phyloP scores from a whole-genome alignment of 352 stramenopile genomes.

The Globisporangium perplexum region DNA sequence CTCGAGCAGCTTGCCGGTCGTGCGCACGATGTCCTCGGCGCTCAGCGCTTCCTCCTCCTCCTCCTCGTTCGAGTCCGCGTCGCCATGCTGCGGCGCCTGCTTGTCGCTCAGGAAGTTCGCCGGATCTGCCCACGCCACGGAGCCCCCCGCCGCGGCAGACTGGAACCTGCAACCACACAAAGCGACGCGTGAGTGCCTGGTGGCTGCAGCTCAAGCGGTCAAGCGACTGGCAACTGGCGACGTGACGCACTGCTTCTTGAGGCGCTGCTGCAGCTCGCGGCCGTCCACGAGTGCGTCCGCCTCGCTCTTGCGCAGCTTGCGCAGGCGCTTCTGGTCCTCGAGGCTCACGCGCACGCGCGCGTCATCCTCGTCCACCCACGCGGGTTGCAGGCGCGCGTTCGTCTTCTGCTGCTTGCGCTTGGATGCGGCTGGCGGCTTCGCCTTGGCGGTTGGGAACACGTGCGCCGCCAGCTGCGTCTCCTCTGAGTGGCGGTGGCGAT shows the following conservation, averaged over 20 bases:
- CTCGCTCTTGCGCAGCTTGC: conserved; percentile 81
- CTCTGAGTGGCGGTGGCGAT: conserved; percentile 21
- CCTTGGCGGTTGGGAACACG: conserved; percentile 34
- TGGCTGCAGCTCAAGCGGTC: not conserved
- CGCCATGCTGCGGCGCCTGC: conserved; percentile 16
- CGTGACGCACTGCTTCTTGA: conserved; percentile 83
- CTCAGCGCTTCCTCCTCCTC: conserved; percentile 49
- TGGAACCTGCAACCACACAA: conserved; percentile 36
- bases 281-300: conserved; percentile 61
- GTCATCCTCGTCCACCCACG: conserved; percentile 89
- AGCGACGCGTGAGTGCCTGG: not conserved
- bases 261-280: conserved; percentile 65
- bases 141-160: conserved; percentile 25
- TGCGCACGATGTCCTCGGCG: conserved; percentile 38
- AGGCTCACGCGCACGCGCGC: conserved; percentile 66
- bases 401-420: conserved; percentile 31
- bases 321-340: conserved; percentile 55
- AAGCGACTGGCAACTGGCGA: too few relatives aligned
- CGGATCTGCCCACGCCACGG: conserved; percentile 66
- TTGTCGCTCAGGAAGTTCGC: conserved; percentile 52
- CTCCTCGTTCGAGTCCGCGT: conserved; percentile 33
- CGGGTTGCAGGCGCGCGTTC: conserved; percentile 36
- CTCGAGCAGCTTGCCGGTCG: conserved; percentile 53
- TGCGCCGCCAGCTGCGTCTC: conserved; percentile 52
- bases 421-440: conserved; percentile 1